Evolutionary conservation across 345 rosid species (phyloP).

Genomic region (Lagerstroemia speciosa): DNA sequence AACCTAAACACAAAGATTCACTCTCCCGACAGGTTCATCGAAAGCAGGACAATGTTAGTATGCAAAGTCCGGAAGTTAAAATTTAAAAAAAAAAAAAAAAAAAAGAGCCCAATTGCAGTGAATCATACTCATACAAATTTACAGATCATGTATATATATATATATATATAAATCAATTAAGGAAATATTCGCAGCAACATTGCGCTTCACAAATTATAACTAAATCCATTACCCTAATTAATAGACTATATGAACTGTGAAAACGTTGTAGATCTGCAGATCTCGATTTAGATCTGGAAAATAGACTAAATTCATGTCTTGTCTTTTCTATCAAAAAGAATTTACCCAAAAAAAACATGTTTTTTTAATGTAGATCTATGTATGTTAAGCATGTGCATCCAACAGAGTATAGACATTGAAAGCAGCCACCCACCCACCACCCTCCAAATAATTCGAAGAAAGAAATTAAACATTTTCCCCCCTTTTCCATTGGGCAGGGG

Average conservation of each 20-base stretch:
- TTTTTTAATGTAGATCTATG: not conserved
- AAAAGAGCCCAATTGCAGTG: not conserved
- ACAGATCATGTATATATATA: not conserved
- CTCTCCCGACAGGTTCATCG: not conserved
- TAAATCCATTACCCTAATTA: too few species aligned
- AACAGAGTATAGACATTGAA: slow-evolving; percentile 5
- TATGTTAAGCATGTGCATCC: slow-evolving; percentile 9
- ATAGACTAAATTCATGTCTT: not conserved
- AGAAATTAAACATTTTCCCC: too few species aligned
- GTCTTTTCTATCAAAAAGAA: not conserved
- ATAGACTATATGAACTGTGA: not conserved
- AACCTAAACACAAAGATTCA: not conserved
- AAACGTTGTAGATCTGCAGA: not conserved
- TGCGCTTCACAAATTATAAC: too few species aligned
- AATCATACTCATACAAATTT: not conserved
- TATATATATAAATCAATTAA: not conserved
- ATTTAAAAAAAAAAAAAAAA: too few species aligned
- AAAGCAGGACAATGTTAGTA: too few species aligned
- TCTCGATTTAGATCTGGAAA: not conserved
- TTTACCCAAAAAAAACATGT: not conserved
- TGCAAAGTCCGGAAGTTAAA: too few species aligned
- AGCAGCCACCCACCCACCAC: not conserved
- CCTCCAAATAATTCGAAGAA: not conserved
- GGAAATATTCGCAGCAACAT: too few species aligned
- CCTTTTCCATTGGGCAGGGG: too few species aligned